Conservation (phyloP, 176 grass and related monocot species). For the Avena atlantica region DNA sequence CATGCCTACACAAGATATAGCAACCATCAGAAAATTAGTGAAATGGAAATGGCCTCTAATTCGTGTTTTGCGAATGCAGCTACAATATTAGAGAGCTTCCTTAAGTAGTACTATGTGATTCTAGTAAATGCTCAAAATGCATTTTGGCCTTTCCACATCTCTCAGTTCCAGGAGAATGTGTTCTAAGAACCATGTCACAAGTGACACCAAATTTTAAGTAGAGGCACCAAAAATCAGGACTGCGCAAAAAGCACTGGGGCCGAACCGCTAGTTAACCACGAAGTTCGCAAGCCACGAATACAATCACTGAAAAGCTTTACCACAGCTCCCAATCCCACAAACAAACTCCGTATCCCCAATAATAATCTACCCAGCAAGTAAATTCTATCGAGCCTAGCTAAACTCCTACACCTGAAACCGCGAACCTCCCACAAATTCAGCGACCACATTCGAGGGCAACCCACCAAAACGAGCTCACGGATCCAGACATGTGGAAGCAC, state of each 20-base stretch:
- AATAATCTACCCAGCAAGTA: no score
- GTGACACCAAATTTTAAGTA: not conserved
- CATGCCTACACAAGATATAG: slow-evolving; percentile 75
- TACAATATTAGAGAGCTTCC: not conserved
- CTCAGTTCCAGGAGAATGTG: not conserved
- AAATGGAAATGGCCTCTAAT: slow-evolving; percentile 20
- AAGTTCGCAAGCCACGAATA: not conserved
- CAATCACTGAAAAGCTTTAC: not conserved
- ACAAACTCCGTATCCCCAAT: not conserved
- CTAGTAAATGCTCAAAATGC: not conserved
- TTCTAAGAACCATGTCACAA: not conserved
- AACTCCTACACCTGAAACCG: slow-evolving; percentile 4
- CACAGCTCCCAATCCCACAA: not conserved
- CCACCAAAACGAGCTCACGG: not conserved
- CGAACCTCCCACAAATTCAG: not conserved
- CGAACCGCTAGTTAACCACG: not conserved
- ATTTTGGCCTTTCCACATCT: slow-evolving; percentile 5
- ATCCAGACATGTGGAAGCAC: not conserved
- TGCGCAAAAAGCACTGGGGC: not conserved
- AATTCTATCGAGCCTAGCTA: not conserved
- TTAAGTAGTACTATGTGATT: not conserved
- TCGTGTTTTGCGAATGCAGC: not conserved
- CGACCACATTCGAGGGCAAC: not conserved
- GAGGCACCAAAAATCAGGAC: not conserved
- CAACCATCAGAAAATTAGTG: slow-evolving; percentile 31